phyloP scores from a whole-genome alignment of 192 early-diverging fungal species.

The Backusella australiensis region DNA sequence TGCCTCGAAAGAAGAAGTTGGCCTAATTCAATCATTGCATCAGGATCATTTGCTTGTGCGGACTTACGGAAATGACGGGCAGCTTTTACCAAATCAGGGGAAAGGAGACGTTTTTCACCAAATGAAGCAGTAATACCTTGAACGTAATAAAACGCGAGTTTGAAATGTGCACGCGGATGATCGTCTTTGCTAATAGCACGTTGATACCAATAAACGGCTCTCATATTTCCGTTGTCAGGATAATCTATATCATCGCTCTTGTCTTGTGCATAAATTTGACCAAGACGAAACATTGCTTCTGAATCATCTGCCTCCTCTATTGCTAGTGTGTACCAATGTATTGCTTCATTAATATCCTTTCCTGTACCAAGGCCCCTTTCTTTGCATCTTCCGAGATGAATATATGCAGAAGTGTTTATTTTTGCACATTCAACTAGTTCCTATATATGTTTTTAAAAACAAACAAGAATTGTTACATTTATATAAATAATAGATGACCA shows the following conservation, averaged over 20 bases:
- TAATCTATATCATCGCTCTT: neutral
- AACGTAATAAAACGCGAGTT: slow-evolving; percentile 19
- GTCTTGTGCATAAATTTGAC: slow-evolving; percentile 22
- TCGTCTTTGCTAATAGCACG: slow-evolving; percentile 19
- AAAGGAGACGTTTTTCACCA: neutral
- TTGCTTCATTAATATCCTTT: slow-evolving; percentile 17
- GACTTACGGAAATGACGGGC: slow-evolving; percentile 17
- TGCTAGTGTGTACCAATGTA: slow-evolving; percentile 28
- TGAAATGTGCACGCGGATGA: slow-evolving; percentile 26
- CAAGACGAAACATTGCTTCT: slow-evolving; percentile 34
- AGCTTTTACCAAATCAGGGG: slow-evolving; percentile 7
- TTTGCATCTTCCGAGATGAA: slow-evolving; percentile 29
- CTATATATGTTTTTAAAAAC: slow-evolving; percentile 14
- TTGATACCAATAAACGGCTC: slow-evolving; percentile 27
- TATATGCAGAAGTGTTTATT: slow-evolving; percentile 20
- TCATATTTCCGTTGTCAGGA: neutral
- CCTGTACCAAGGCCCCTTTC: slow-evolving; percentile 27
- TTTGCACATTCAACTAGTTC: slow-evolving; percentile 22
- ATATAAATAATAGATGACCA: neutral
- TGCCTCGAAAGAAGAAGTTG: slow-evolving; percentile 14
- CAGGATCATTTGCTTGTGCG: slow-evolving; percentile 22
- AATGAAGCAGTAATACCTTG: slow-evolving; percentile 14
- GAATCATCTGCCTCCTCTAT: slow-evolving; percentile 21
- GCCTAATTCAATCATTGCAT: slow-evolving; percentile 32
- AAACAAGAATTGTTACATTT: neutral